Evolutionary conservation across 352 stramenopile species (phyloP).

Genomic region (Sclerospora graminicola): DNA sequence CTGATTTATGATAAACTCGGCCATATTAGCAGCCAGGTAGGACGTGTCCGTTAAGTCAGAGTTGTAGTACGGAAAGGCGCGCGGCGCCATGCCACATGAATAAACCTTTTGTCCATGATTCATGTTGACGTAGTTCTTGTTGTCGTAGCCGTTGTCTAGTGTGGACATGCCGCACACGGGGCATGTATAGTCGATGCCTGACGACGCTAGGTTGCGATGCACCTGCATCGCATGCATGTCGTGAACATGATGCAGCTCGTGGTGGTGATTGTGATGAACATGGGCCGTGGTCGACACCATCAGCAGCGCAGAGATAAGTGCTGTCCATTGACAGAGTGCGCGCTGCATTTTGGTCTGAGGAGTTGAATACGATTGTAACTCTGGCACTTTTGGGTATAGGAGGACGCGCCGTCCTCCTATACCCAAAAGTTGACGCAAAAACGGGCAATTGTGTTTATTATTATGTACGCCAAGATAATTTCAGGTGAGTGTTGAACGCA

Average conservation of each 20-base stretch:
- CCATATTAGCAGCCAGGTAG: constrained; percentile 71
- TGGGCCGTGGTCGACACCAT: constrained; percentile 12
- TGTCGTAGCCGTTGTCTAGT: constrained; percentile 36
- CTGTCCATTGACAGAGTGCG: constrained; percentile 1
- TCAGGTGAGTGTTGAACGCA: no score
- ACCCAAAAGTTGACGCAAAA: no score
- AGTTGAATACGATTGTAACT: no score
- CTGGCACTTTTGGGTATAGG: no score
- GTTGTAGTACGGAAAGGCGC: constrained; percentile 29
- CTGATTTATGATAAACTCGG: constrained; percentile 31
- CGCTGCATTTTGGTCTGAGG: constrained; percentile 11
- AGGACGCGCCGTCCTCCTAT: no score
- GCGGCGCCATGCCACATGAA: constrained; percentile 64
- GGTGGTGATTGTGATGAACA: constrained; percentile 17
- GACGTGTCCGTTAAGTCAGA: constrained; percentile 58
- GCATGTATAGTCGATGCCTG: constrained; percentile 38
- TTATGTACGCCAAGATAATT: no score
- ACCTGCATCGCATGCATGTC: constrained; percentile 17
- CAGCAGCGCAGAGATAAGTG: constrained; percentile 6
- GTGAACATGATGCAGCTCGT: constrained; percentile 29
- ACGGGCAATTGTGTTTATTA: no score
- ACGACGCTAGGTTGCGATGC: constrained; percentile 19
- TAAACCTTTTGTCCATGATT: constrained; percentile 58
- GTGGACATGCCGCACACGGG: constrained; percentile 67
- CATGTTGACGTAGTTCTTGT: constrained; percentile 51